These are phyloP conservation scores for Stemphylium lycopersici DNA, from an alignment of 2,329 filamentous ascomycete genomes.

Conservation along the genomic window DNA sequence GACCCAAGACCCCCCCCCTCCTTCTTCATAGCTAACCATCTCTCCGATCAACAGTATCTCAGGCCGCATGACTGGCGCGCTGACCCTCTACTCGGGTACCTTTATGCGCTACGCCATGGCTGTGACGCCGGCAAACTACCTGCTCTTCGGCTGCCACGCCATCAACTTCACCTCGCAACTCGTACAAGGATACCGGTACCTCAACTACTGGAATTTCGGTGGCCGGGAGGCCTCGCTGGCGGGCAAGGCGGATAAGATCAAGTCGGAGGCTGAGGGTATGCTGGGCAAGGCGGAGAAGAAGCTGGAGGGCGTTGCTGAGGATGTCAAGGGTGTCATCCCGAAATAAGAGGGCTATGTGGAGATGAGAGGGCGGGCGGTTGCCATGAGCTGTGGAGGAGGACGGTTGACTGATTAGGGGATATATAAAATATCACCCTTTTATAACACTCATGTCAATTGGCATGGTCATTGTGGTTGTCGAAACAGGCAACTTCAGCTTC, in stretches of 20 bases:
- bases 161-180: constrained; percentile 68
- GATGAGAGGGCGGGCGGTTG: background rate
- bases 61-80: constrained; percentile 66
- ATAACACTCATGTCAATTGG: too few species aligned
- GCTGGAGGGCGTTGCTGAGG: constrained; percentile 12
- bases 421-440: background rate
- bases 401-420: background rate
- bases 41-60: constrained; percentile 59
- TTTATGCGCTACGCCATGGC: constrained; percentile 73
- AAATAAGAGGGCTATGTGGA: constrained; percentile 5
- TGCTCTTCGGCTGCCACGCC: constrained; percentile 70
- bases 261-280: constrained; percentile 10
- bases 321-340: constrained; percentile 16
- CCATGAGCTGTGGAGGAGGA: background rate
- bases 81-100: constrained; percentile 65
- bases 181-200: constrained; percentile 66
- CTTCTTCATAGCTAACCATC: constrained; percentile 5
- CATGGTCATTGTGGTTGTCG: too few species aligned
- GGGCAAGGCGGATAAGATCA: constrained; percentile 41
- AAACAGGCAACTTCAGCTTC: too few species aligned
- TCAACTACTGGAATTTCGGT: constrained; percentile 64
- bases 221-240: constrained; percentile 51
- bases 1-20: background rate
- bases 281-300: constrained; percentile 9
- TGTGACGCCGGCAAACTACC: constrained; percentile 68